A percentile compares a stretch with the other conserved stretches of the same genome.
Evolutionary conservation across 352 stramenopile genomes (phyloP).

Genomic region (Hyaloperonospora brassicae): DNA sequence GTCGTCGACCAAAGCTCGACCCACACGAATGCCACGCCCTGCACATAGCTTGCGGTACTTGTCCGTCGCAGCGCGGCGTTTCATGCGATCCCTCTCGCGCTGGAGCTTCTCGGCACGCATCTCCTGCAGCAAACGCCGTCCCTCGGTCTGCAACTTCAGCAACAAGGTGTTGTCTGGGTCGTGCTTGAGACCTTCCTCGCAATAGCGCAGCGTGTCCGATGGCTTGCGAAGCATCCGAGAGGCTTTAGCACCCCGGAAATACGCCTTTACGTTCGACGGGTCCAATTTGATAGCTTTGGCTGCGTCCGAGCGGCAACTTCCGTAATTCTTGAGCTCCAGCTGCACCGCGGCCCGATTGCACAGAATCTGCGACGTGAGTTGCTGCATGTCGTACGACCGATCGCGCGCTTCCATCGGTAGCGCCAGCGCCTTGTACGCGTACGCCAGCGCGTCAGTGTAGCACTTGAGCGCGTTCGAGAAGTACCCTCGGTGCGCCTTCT

Average conservation of each 20-base stretch:
- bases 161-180: slow-evolving; percentile 77
- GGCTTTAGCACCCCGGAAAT: slow-evolving; percentile 79
- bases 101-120: slow-evolving; percentile 54
- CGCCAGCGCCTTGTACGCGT: slow-evolving; percentile 67
- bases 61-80: slow-evolving; percentile 52
- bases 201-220: slow-evolving; percentile 76
- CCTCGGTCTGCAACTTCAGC: slow-evolving; percentile 58
- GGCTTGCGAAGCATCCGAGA: slow-evolving; percentile 72
- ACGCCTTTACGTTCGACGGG: slow-evolving; percentile 70
- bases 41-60: slow-evolving; percentile 75
- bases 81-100: slow-evolving; percentile 60
- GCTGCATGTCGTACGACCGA: slow-evolving; percentile 52
- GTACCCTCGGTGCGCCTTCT: slow-evolving; percentile 59
- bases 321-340: slow-evolving; percentile 82
- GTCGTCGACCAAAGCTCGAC: slow-evolving; percentile 66
- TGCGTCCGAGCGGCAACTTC: slow-evolving; percentile 71
- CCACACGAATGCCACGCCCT: slow-evolving; percentile 55
- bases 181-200: slow-evolving; percentile 57
- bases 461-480: slow-evolving; percentile 71
- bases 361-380: slow-evolving; percentile 70
- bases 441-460: slow-evolving; percentile 69
- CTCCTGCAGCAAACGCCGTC: slow-evolving; percentile 49
- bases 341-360: slow-evolving; percentile 78
- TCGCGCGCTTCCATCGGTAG: slow-evolving; percentile 54
- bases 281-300: slow-evolving; percentile 66